Base-by-base conservation (phyloP, 1,284 basidiomycete species). In the Mycena sp. region DNA sequence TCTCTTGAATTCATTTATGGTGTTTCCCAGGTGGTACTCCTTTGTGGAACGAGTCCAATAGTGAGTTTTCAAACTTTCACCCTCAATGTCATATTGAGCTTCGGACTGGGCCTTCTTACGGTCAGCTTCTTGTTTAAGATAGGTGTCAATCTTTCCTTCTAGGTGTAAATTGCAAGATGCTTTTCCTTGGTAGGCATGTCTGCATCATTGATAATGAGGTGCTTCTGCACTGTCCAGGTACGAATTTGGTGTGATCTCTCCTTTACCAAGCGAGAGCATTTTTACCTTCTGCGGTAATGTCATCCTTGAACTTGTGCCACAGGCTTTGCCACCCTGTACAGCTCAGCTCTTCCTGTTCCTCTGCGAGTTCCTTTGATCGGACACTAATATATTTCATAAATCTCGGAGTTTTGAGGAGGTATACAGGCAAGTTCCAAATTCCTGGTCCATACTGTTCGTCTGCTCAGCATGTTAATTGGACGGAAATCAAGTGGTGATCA, bases 1-100 rank as follows among this genome's bases (percentile, higher is more conserved):
- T 10, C 3, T 14, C 0, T 38, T 63, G 61, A 7, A 63, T 37
- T 6, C 28, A 16, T 16, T 48, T 9, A 30, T 65, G 64, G 37
- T 62, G 55, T 19, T 65, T 12, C 60, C 60, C 30, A 65, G 44
- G 17, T 58, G 23, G 5, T 54, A 55, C 64, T 62, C 62, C 21
- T 37, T n/a, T 25, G 52, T 46, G 1, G 54, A 49, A 5, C 52
- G n/a, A 2, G 48, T 45, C 37, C 54, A 59, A 45, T 54, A 65
- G 5, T 29, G 29, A 23, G 6, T 23, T 1, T 7, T 7, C 10
- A 19, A 28, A 16, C 45, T 26, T 19, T 7, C 30, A 6, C 19
- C 43, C 10, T 50, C 28, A 17, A 30, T 29, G 17, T 41, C 46
- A 35, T 53, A 41, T 26, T 61, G 32, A 30, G 21, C 50, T n/a